Evolutionary conservation across 106 monocot species (phyloP).

Genomic region (Platanthera zijinensis): DNA sequence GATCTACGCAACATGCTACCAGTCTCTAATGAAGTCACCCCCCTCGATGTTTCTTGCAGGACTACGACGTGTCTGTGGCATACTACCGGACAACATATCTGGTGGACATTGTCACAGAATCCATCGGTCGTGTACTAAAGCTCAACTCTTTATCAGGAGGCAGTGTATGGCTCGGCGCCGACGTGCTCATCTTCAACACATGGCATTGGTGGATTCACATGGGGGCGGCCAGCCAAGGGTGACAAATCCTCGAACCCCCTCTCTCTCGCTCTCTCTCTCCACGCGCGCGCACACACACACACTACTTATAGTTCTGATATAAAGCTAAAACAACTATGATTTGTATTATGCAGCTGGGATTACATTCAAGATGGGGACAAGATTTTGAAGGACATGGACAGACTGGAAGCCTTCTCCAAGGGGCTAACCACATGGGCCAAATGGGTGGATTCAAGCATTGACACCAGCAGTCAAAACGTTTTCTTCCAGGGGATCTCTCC

Average conservation of each 20-base stretch:
- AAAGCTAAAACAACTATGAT: not conserved
- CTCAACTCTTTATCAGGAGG: constrained; percentile 40
- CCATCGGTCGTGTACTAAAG: constrained; percentile 36
- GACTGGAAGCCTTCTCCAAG: constrained; percentile 69
- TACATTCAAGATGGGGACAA: constrained; percentile 51
- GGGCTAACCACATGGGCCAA: constrained; percentile 77
- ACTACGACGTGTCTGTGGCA: constrained; percentile 25
- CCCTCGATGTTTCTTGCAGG: constrained; percentile 14
- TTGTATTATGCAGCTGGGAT: constrained; percentile 42
- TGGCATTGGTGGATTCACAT: constrained; percentile 56
- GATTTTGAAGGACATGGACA: constrained; percentile 58
- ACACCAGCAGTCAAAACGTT: constrained; percentile 46
- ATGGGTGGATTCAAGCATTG: constrained; percentile 73
- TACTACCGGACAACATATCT: constrained; percentile 39
- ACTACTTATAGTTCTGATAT: too few relatives aligned
- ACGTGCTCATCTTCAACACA: constrained; percentile 67
- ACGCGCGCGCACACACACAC: too few relatives aligned
- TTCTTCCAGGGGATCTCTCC: constrained; percentile 94
- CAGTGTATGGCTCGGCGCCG: constrained; percentile 25
- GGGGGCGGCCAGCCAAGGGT: constrained; percentile 16
- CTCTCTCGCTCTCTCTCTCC: too few relatives aligned
- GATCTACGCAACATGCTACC: too few relatives aligned
- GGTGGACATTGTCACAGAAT: constrained; percentile 41
- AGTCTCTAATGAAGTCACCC: too few relatives aligned
- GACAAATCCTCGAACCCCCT: too few relatives aligned